Evolutionary conservation across 1,284 basidiomycete species (phyloP).

Genomic region (Inonotus obliquus): DNA sequence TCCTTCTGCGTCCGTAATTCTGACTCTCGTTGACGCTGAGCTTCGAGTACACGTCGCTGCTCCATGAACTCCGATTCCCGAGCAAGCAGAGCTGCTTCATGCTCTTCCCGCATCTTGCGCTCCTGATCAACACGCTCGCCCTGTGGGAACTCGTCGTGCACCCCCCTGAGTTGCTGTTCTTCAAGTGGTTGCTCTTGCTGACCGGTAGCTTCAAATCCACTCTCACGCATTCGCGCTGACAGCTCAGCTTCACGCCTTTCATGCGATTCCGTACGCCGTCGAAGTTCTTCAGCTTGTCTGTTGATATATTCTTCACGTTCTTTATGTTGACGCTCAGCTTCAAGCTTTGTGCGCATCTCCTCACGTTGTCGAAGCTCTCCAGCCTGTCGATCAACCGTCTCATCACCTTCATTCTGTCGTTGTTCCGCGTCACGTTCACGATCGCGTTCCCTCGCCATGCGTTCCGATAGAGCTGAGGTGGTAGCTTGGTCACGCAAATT

Average conservation of each 20-base stretch:
- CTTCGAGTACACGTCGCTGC: neutral
- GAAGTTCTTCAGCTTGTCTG: neutral
- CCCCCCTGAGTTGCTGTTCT: neutral
- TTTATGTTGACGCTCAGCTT: too few species aligned
- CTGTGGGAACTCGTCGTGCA: neutral
- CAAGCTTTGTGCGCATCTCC: too few species aligned
- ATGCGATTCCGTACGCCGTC: neutral
- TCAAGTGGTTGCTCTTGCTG: neutral
- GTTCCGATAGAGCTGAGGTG: constrained; percentile 5
- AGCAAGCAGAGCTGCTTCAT: neutral
- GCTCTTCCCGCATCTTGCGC: neutral
- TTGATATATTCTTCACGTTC: constrained; percentile 10
- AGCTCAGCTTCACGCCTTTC: constrained; percentile 9
- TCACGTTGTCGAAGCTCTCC: too few species aligned
- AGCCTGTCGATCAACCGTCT: too few species aligned
- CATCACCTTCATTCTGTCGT: constrained; percentile 2
- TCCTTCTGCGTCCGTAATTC: neutral
- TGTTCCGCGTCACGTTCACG: neutral
- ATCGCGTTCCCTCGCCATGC: constrained; percentile 9
- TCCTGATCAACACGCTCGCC: neutral
- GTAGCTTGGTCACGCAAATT: neutral
- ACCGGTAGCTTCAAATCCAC: neutral
- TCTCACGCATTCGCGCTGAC: neutral
- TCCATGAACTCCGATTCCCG: neutral
- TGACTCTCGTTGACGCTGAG: constrained; percentile 1